Evolutionary conservation across 768 basidiomycete species (phyloP).

Genomic region (Rhodocollybia butyracea): DNA sequence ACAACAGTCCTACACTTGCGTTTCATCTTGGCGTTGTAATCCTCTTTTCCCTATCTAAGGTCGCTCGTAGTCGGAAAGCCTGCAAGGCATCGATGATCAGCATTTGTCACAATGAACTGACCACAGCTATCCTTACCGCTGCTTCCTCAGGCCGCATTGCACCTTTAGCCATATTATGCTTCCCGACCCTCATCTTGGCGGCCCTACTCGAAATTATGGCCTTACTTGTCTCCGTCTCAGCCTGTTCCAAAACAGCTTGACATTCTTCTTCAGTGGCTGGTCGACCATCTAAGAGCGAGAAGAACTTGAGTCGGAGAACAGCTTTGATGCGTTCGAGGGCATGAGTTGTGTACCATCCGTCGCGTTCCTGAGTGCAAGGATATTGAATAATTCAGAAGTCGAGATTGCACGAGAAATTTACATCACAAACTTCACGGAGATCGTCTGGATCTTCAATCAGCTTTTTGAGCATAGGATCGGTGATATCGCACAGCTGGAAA

Average conservation of each 20-base stretch:
- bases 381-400: background rate
- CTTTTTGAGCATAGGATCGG: conserved; percentile 75
- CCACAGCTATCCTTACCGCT: conserved; percentile 47
- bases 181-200: conserved; percentile 60
- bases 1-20: conserved; percentile 49
- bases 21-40: conserved; percentile 81
- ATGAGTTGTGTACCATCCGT: conserved; percentile 84
- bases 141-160: conserved; percentile 80
- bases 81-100: conserved; percentile 20
- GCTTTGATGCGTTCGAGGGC: conserved; percentile 82
- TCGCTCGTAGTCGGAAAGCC: conserved; percentile 69
- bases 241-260: conserved; percentile 48
- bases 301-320: conserved; percentile 83
- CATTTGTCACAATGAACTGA: background rate
- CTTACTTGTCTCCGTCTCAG: conserved; percentile 32
- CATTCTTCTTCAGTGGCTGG: conserved; percentile 74
- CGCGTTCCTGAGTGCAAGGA: conserved; percentile 55
- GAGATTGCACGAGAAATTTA: conserved; percentile 33
- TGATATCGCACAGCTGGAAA: conserved; percentile 92
- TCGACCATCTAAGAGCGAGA: conserved; percentile 70
- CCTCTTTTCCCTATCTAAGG: conserved; percentile 42
- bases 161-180: conserved; percentile 89
- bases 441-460: conserved; percentile 77
- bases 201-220: conserved; percentile 36
- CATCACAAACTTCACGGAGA: conserved; percentile 70